Base-by-base conservation (phyloP, 2,329 filamentous ascomycete species). In the Didymella lethalis region DNA sequence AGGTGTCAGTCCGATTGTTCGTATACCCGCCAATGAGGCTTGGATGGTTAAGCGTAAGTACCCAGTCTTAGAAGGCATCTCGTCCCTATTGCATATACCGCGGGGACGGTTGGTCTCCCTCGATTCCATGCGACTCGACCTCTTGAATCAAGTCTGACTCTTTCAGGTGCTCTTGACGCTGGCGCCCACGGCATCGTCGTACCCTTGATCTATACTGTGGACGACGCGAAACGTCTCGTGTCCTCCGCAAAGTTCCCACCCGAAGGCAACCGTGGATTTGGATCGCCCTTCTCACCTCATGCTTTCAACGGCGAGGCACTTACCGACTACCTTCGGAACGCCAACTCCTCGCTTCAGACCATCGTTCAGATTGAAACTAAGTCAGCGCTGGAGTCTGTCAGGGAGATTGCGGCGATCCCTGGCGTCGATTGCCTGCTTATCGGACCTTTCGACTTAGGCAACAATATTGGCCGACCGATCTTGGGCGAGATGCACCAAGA, bases 131-230 rank as follows among this genome's bases (percentile, higher is more conserved):
- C 7, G 18, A 7, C 12, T 8, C 41, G 28, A 28, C 41, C 12
- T 43, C 4, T 3, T 43, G n/a, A 26, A 44, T 7, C 14, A 16
- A 14, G 23, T 20, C 36, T 50, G 25, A 43, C 16, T 14, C 11
- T 12, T 23, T 7, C 52, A 82, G 79, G 80, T 49, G 85, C 85
- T 11, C 79, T 88, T 36, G 86, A 88, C 64, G 76, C 84, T 44
- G 85, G 85, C 36, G 85, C 85, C 7, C 85, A 88, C 68, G 85
- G 84, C 31, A 80, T 88, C 34, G 75, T 86, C 28, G 84, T 85
- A 4, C 84, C 83, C 4, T 71, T 85, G 5, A 77, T 85, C 32
- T 80, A 83, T 62, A 84, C 80, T 0, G 80, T 80, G 11, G 82
- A 84, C 23, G 84, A 86, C 63, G 84, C 83, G 5, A 77, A 77